Percentiles rank a stretch among this genome's conserved stretches.
Evolutionary conservation across 257 asterid genomes (phyloP).

Genomic region (Ophiorrhiza pumila): DNA sequence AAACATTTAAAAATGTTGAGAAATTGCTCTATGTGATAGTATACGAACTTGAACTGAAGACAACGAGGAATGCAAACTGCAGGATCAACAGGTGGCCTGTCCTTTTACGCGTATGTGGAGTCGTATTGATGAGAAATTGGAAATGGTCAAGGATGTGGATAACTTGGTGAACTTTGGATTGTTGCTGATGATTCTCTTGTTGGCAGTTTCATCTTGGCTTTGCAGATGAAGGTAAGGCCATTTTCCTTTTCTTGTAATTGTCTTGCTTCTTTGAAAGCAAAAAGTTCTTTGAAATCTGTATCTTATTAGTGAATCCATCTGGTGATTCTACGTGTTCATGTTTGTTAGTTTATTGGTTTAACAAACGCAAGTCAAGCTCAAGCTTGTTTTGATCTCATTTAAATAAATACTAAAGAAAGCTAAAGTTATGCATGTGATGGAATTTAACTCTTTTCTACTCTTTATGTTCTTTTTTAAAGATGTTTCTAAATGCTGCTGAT

Average conservation of each 20-base stretch:
- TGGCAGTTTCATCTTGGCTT: constrained; percentile 66
- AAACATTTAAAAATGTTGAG: background rate
- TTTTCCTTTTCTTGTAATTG: constrained; percentile 1
- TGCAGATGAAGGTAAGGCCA: constrained; percentile 45
- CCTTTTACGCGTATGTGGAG: constrained; percentile 67
- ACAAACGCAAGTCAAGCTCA: background rate
- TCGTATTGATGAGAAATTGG: constrained; percentile 44
- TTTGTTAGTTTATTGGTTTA: background rate
- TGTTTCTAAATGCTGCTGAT: background rate
- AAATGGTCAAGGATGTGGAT: constrained; percentile 45
- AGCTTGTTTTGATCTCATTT: background rate
- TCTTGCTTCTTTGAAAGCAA: background rate
- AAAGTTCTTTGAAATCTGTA: background rate
- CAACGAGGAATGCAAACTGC: constrained; percentile 19
- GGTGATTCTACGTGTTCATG: no score
- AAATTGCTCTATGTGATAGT: background rate
- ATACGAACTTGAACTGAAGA: constrained; percentile 9
- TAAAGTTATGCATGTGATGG: background rate
- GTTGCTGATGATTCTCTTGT: constrained; percentile 52
- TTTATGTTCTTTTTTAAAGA: no score
- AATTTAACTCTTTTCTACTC: background rate
- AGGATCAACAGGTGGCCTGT: constrained; percentile 51
- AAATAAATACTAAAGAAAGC: background rate
- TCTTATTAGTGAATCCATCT: background rate
- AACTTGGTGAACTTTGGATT: constrained; percentile 63